phyloP scores from a whole-genome alignment of 2,329 filamentous ascomycete species.

The Mycocentrospora acerina region DNA sequence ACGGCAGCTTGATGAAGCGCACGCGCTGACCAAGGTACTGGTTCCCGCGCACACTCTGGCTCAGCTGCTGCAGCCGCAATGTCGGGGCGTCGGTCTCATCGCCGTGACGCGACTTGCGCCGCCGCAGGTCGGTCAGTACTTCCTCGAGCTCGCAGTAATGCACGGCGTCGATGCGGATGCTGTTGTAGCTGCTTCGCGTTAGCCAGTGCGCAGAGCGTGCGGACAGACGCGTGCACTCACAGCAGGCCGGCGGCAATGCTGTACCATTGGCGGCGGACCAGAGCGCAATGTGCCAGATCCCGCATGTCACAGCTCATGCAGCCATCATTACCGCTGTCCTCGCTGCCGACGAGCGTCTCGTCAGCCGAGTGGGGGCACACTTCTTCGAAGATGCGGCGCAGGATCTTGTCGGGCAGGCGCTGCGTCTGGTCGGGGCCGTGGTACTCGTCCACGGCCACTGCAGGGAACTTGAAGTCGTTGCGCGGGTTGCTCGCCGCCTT shows the following conservation, averaged over 20 bases:
- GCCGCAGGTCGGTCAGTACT: conserved; percentile 72
- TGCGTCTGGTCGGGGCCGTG: conserved; percentile 46
- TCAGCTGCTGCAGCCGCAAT: conserved; percentile 74
- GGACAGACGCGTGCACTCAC: conserved; percentile 54
- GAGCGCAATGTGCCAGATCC: conserved; percentile 77
- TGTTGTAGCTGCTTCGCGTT: conserved; percentile 66
- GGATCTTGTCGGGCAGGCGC: conserved; percentile 65
- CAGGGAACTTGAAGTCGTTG: conserved; percentile 32
- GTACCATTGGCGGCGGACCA: conserved; percentile 74
- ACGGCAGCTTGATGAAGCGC: conserved; percentile 81
- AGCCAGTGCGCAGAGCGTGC: conserved; percentile 1
- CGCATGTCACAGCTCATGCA: conserved; percentile 95
- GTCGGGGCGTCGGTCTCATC: conserved; percentile 79
- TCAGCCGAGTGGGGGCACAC: conserved; percentile 84
- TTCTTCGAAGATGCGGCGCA: conserved; percentile 75
- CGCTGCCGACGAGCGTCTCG: conserved; percentile 71
- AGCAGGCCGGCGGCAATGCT: conserved; percentile 56
- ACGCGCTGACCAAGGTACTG: conserved; percentile 69
- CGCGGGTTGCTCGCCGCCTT: conserved; percentile 26
- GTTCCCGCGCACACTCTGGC: conserved; percentile 78
- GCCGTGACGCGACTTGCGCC: conserved; percentile 60
- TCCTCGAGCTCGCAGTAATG: conserved; percentile 92
- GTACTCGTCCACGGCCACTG: conserved; percentile 26
- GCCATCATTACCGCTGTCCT: conserved; percentile 73
- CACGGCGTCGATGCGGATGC: conserved; percentile 88